Conservation (phyloP, 176 grass and related monocot species). For the Avena atlantica region DNA sequence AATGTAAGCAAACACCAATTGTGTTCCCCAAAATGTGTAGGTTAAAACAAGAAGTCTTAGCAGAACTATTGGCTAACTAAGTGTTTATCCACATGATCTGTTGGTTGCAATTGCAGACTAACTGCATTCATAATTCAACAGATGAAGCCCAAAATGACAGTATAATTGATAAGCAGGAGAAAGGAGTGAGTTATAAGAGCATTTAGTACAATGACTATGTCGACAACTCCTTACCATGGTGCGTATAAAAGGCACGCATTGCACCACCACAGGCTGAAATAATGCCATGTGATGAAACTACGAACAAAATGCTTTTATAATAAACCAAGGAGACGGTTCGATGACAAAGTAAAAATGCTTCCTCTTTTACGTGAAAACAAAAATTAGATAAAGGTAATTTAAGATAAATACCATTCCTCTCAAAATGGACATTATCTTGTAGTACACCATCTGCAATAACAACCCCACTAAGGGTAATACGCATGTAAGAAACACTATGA, state of each 20-base stretch:
- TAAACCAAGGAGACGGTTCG: not conserved
- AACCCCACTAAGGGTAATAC: constrained; percentile 71
- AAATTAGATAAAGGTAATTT: constrained; percentile 6
- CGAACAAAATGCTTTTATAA: not conserved
- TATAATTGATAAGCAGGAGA: not conserved
- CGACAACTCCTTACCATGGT: not conserved
- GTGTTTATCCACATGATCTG: not conserved
- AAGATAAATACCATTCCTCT: constrained; percentile 73
- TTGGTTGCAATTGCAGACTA: not conserved
- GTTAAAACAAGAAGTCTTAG: constrained; percentile 7
- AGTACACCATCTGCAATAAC: constrained; percentile 94
- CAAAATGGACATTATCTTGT: constrained; percentile 76
- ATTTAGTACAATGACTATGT: constrained; percentile 23
- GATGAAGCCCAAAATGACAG: not conserved
- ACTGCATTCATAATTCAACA: not conserved
- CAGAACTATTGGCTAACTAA: constrained; percentile 1
- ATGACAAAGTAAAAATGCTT: constrained; percentile 6
- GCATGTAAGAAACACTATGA: constrained; percentile 32
- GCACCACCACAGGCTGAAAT: not conserved
- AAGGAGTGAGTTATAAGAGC: not conserved
- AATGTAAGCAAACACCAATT: not conserved
- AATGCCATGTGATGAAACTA: not conserved
- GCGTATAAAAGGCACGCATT: not conserved
- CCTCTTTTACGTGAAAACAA: constrained; percentile 18
- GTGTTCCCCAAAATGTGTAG: constrained; percentile 4